Evolutionary conservation across 1,284 basidiomycete genomes (phyloP), one percentile per base, ranked within the genome.

Genomic region (Amylostereum areolatum): DNA sequence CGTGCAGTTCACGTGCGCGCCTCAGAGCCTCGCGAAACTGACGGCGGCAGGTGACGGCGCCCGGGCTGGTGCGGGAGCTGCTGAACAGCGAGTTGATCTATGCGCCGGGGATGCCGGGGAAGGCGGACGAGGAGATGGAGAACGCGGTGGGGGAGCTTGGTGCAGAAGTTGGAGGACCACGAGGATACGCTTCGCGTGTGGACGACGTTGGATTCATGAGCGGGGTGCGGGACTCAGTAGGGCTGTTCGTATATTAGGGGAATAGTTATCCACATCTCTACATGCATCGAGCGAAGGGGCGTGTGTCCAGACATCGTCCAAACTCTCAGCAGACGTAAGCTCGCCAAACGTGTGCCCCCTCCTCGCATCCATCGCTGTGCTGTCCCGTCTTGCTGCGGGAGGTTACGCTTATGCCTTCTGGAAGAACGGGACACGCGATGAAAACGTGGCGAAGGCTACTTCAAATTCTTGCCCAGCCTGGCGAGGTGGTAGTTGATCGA

Each of bases 401-500:
- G 18, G 18, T 18, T 18, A 18, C 18, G 18, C 18, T 18, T 18
- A 18, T 18, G 18, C 18, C 18, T 18, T 18, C 18, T 18, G 18
- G 18, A 18, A 18, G 18, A 18, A 18, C 18, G 18, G 18, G 18
- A 18, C 33, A 40, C 9, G 24, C 5, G 34, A n/a, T 9, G 24
- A 10, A 45, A 44, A 12, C n/a, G 11, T 11, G 11, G 25, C 45
- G 37, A 24, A 35, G 31, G 24, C 46, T 64, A 86, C 73, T 85
- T 83, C 60, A 83, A 76, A 53, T 73, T 78, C 64, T 87, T 89
- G 55, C 80, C 77, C 52, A 91, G 72, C 59, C 87, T 78, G 58
- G 85, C 83, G 56, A 92, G 79, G 64, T 92, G 89, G 64, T 89
- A 92, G 66, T 92, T 92, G 70, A 92, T 90, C 32, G 85, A 82